Base-by-base conservation (phyloP, 345 rosid genomes). In the Boechera divaricarpa region DNA sequence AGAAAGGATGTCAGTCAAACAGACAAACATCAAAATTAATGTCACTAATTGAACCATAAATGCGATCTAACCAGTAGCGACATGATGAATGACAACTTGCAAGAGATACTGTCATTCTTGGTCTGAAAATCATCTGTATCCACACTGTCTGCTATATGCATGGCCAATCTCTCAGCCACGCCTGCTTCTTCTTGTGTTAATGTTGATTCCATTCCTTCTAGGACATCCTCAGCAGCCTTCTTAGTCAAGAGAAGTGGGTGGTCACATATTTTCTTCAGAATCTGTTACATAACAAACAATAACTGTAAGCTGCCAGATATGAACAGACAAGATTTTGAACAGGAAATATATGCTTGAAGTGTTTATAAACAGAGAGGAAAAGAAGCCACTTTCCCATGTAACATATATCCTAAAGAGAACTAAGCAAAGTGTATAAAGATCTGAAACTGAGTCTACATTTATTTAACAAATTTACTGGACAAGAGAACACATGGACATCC, bases 181-280 rank as follows among this genome's bases (percentile, higher is more conserved):
- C 85, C 81, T 72, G 83, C 93, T 71, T 92, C 99, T 67, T 95
- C 98, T 78, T 76, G 75, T 59, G 98, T 84, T 67, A 90, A 87
- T 86, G 92, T 70, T 65, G 98, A 83, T 60, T 95, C 98, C 94
- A 92, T 83, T 73, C 98, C 97, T 80, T 95, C 98, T 2, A 95
- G 86, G 13, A 95, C 91, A 85, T 95, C 80, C 73, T 80, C 80
- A 60, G 83, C 83, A 42, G 83, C 83, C 48, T 62, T 80, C 77
- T 80, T 80, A 63, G 83, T 80, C 47, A 80, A 76, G 55, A 80
- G 80, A 70, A 80, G 83, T 3, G 83, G 83, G 52, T 80, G 83
- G 63, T 80, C 83, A 65, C 83, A 80, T 71, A 95, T 95, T 87
- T 95, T 95, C 83, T 95, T 95, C 78, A 95, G 82, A 79, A 95